Conservation (phyloP, 108 stramenopile genomes). For the Skeletonema marinoi region DNA sequence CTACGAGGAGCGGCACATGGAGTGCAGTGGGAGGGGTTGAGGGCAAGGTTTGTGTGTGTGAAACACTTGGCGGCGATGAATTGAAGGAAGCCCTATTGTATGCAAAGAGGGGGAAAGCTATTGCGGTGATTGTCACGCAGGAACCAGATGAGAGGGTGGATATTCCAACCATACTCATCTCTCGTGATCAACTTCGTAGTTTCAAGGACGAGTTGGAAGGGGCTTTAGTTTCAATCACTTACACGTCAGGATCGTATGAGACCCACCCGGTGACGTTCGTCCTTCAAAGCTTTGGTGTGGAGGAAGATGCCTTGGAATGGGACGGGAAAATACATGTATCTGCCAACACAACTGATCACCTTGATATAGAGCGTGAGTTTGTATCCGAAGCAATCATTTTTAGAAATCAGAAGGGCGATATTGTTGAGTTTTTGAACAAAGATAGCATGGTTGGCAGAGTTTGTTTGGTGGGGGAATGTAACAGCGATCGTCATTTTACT, state of each 20-base stretch:
- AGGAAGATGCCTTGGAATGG: background rate
- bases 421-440: background rate
- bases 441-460: background rate
- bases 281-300: background rate
- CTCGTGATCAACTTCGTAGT: background rate
- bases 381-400: background rate
- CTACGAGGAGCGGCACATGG: background rate
- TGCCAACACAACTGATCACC: background rate
- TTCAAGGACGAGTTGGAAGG: background rate
- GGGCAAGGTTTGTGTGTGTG: background rate
- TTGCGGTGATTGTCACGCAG: background rate
- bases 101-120: background rate
- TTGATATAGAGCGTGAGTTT: background rate
- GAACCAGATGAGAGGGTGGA: background rate
- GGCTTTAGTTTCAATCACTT: background rate
- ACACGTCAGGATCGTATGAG: background rate
- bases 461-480: background rate
- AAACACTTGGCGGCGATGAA: background rate
- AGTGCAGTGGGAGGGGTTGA: background rate
- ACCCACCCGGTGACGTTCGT: background rate
- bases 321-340: background rate
- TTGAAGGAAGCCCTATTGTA: background rate
- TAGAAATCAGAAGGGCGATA: background rate
- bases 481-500: background rate
- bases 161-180: background rate